phyloP scores from a whole-genome alignment of 1,284 basidiomycete species.

The Microbotryomycetes sp. region DNA sequence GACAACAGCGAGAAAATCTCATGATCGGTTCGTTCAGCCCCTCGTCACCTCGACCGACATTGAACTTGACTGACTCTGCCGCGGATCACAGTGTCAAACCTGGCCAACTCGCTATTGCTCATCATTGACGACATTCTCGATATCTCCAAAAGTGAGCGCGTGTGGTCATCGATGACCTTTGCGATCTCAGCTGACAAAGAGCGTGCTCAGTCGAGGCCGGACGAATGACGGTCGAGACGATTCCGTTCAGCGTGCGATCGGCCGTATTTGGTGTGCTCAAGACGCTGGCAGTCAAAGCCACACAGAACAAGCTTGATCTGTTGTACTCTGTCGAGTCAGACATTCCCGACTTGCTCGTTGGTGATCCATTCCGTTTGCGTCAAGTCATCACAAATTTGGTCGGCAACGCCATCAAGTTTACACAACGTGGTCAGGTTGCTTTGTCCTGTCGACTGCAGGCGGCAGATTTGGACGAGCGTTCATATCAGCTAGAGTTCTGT shows the following conservation, averaged over 20 bases:
- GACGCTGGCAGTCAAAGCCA: slow-evolving; percentile 94
- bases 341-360: slow-evolving; percentile 94
- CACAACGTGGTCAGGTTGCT: slow-evolving; percentile 84
- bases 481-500: slow-evolving; percentile 90
- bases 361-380: slow-evolving; percentile 81
- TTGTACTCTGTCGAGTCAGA: slow-evolving; percentile 95
- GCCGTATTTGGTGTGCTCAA: slow-evolving; percentile 97
- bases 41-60: no score
- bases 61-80: neutral
- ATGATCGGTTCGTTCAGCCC: slow-evolving; percentile 51
- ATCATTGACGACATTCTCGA: slow-evolving; percentile 99
- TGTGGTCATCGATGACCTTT: neutral
- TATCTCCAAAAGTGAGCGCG: slow-evolving; percentile 84
- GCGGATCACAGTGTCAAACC: slow-evolving; percentile 63
- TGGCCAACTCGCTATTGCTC: slow-evolving; percentile 85
- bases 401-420: slow-evolving; percentile 94
- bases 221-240: slow-evolving; percentile 98
- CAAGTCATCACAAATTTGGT: slow-evolving; percentile 94
- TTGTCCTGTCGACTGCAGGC: slow-evolving; percentile 71
- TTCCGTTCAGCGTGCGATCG: slow-evolving; percentile 93
- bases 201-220: slow-evolving; percentile 77
- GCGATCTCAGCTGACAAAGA: neutral
- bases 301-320: slow-evolving; percentile 93
- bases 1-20: slow-evolving; percentile 88
- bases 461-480: slow-evolving; percentile 60